Percentiles rank a stretch among this genome's conserved stretches.
Conservation (phyloP, 306 rosid genomes). For the Adenanthera pavonina region DNA sequence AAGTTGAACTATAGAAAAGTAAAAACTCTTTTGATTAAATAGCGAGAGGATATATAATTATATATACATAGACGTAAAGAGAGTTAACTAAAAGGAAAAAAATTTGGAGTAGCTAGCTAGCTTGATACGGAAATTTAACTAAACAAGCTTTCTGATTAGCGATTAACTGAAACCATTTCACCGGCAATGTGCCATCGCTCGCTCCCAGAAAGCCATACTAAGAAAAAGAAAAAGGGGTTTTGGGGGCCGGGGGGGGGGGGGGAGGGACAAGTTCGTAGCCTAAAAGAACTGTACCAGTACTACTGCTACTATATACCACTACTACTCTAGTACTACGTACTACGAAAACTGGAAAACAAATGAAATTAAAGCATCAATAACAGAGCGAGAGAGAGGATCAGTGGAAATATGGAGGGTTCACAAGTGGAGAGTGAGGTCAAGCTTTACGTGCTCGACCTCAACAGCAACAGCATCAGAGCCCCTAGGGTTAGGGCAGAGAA, state of each 20-base stretch:
- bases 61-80: neutral
- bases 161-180: neutral
- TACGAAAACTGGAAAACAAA: neutral
- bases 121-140: neutral
- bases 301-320: neutral
- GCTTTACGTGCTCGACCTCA: conserved; percentile 38
- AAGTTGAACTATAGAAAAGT: neutral
- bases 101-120: neutral
- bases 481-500: conserved; percentile 30
- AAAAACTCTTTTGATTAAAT: neutral
- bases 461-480: conserved; percentile 20
- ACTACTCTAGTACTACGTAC: neutral
- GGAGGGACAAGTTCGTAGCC: neutral
- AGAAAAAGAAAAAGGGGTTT: neutral
- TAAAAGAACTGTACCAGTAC: neutral
- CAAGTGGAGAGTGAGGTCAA: conserved; percentile 67
- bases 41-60: neutral
- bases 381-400: neutral
- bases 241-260: neutral
- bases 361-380: neutral
- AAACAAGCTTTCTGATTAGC: neutral
- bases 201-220: neutral
- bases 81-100: neutral
- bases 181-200: no score
- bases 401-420: conserved; percentile 29